Conservation (phyloP, 225 moss, liverwort and hornwort species). For the Physcomitrellopsis africana region DNA sequence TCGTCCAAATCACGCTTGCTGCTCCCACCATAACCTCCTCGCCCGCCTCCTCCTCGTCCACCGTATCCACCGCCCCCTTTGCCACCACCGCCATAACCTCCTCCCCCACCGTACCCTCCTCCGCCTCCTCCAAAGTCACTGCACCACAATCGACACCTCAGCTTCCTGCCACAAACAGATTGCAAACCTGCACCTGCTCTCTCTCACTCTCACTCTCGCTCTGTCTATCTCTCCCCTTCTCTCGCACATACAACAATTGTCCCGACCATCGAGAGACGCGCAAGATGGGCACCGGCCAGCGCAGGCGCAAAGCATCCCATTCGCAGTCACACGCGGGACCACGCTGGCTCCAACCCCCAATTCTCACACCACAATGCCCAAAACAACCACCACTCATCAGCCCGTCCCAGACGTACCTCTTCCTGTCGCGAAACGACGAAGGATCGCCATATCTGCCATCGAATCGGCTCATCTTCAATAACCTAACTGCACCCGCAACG, state of each 20-base stretch:
- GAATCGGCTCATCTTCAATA: constrained; percentile 68
- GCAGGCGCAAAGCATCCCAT: background rate
- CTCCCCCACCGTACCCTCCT: constrained; percentile 60
- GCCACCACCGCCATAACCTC: constrained; percentile 57
- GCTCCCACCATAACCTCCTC: constrained; percentile 54
- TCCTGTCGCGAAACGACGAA: constrained; percentile 83
- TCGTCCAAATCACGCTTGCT: constrained; percentile 80
- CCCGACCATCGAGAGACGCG: too few species aligned
- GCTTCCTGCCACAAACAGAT: background rate
- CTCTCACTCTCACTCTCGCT: background rate
- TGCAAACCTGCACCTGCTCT: background rate
- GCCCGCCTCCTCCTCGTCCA: constrained; percentile 43
- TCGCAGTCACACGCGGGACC: background rate
- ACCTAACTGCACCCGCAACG: constrained; percentile 6
- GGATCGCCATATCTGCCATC: constrained; percentile 84
- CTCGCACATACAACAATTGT: background rate
- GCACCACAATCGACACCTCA: constrained; percentile 12
- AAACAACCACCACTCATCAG: background rate
- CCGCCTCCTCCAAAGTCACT: constrained; percentile 84
- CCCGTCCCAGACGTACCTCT: constrained; percentile 47
- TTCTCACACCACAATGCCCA: background rate
- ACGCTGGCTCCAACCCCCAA: background rate
- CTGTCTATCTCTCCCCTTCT: too few species aligned
- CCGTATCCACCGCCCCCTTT: constrained; percentile 53
- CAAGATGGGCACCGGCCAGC: background rate